Evolutionary conservation across 139 green algal species (phyloP).

Genomic region (Coelastrella sp.): DNA sequence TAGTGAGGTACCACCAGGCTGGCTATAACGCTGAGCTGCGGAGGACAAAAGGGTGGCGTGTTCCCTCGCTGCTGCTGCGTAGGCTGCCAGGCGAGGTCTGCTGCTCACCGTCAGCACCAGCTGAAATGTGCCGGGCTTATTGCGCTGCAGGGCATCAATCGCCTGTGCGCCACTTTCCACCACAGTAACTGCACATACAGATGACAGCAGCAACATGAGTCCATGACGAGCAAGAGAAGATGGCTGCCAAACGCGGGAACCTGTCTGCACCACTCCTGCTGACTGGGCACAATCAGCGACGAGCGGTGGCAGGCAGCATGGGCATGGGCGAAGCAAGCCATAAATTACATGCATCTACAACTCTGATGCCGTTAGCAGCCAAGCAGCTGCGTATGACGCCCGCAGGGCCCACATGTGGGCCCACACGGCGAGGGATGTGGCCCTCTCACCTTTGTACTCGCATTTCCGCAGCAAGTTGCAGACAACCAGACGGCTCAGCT

Average conservation of each 20-base stretch:
- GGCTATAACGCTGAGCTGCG: too few species aligned
- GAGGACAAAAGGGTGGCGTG: too few species aligned
- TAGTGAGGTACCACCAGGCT: too few species aligned
- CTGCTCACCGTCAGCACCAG: conserved; percentile 84
- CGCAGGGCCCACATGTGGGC: not conserved
- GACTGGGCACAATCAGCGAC: not conserved
- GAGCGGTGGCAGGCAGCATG: not conserved
- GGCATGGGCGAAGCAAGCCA: not conserved
- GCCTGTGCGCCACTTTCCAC: conserved; percentile 81
- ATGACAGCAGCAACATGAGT: not conserved
- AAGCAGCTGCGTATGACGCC: not conserved
- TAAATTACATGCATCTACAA: too few species aligned
- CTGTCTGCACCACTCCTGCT: conserved; percentile 14
- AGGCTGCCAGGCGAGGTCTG: not conserved
- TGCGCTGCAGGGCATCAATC: conserved; percentile 75
- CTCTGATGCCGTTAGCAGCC: too few species aligned
- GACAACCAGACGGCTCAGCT: conserved; percentile 81
- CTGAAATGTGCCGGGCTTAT: conserved; percentile 79
- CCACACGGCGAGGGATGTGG: not conserved
- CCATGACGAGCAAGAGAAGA: too few species aligned
- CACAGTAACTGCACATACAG: conserved; percentile 75
- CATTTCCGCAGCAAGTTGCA: conserved; percentile 84
- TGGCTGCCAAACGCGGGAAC: not conserved
- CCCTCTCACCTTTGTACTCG: conserved; percentile 79
- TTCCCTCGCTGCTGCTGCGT: too few species aligned